phyloP scores from a whole-genome alignment of 495 filamentous ascomycete species.

The Podospora pseudopauciseta region DNA sequence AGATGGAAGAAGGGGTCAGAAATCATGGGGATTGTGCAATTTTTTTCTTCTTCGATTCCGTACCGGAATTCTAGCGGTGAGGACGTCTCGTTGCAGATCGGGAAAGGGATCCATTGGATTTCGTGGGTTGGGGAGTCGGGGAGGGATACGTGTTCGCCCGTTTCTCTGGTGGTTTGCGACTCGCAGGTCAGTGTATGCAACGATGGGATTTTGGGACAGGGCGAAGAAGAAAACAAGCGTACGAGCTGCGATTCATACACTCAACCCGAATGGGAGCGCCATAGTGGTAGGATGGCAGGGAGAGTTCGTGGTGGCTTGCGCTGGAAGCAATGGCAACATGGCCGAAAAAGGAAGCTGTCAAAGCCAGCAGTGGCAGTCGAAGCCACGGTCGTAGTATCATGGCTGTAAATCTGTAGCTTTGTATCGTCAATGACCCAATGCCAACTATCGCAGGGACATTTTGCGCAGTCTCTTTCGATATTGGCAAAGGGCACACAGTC shows the following conservation, averaged over 20 bases:
- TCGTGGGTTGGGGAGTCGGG: slow-evolving; percentile 65
- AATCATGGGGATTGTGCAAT: slow-evolving; percentile 85
- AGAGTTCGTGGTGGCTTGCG: slow-evolving; percentile 19
- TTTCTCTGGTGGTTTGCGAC: slow-evolving; percentile 44
- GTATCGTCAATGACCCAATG: neutral
- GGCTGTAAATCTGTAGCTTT: neutral
- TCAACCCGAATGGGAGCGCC: slow-evolving; percentile 47
- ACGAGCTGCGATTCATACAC: slow-evolving; percentile 58
- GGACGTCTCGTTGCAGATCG: slow-evolving; percentile 83
- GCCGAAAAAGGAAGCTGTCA: slow-evolving; percentile 4
- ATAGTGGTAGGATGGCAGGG: slow-evolving; percentile 48
- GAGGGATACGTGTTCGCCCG: slow-evolving; percentile 63
- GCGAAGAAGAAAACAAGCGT: slow-evolving; percentile 21
- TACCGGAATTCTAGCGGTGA: slow-evolving; percentile 79
- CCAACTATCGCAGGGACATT: neutral
- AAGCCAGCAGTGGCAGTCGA: slow-evolving; percentile 6
- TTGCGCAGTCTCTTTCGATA: neutral
- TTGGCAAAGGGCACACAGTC: neutral
- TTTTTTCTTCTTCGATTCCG: slow-evolving; percentile 77
- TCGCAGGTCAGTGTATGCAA: neutral
- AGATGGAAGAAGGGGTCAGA: slow-evolving; percentile 92
- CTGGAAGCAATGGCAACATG: slow-evolving; percentile 11
- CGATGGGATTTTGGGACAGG: neutral
- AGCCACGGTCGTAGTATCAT: slow-evolving; percentile 1
- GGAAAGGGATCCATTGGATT: slow-evolving; percentile 92